Base-by-base conservation (phyloP, 129 eudicot species). In the Flaveria brownii region DNA sequence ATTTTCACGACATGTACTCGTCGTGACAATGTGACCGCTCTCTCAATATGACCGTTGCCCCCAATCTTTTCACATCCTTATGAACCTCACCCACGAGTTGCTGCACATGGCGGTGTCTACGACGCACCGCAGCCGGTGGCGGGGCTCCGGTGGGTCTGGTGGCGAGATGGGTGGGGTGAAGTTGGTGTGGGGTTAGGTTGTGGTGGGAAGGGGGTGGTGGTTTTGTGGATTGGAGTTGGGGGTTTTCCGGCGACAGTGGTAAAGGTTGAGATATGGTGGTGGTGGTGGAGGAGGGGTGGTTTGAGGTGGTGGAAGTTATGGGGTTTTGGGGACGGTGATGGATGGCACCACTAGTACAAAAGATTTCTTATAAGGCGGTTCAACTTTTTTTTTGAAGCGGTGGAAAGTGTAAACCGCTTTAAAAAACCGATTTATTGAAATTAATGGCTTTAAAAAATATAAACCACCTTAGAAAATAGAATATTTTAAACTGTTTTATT, bases 121-220 rank as follows among this genome's bases (percentile, higher is more conserved):
- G 0, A 96, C 5, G 87, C 87, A 6, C 93, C 93, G 73, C 89
- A 89, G 60, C 97, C 96, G 20, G 85, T 86, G 22, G 93, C 79
- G 13, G 96, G 83, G 54, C 78, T 74, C 0, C 63, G 86, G 60
- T 80, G 89, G 78, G 77, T 62, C 15, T 77, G 61, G 25, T 15
- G 9, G 15, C 46, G 45, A 50, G 73, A 15, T 30, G 84, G 51
- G 56, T 28, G n/a, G 30, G 30, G 30, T 26, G 30, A 26, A 26
- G 3, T 26, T 26, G 30, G 3, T 26, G 66, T 46, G 8, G 82
- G 28, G 28, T 54, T 69, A 67, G 72, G 68, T 16, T 26, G 28
- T 43, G 78, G 65, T 75, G 76, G 39, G 55, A 22, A 18, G 56
- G 36, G 33, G 33, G 33, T 28, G 83, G 16, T 63, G 86, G 68